Base-by-base conservation (phyloP, 2,329 filamentous ascomycete species). In the Volutella citrinella region DNA sequence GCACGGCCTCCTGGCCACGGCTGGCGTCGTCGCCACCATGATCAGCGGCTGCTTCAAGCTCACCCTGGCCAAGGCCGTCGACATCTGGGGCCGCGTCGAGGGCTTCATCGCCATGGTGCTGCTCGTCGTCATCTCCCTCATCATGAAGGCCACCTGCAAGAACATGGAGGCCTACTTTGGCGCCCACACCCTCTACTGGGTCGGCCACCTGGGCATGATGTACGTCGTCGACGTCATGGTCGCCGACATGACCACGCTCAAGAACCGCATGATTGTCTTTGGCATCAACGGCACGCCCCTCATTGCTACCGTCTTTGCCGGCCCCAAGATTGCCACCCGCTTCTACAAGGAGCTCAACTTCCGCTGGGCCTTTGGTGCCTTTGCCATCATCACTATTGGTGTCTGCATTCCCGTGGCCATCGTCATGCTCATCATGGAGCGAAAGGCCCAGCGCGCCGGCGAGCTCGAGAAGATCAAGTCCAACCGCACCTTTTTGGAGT, bases 1-100 rank as follows among this genome's bases (percentile, higher is more conserved):
- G 30, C 82, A 85, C 52, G 81, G 80, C 10, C 66, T 86, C 20
- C 68, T 85, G n/a, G 76, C 79, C 4, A 82, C 79, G 0, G 74
- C 83, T 26, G 64, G 74, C 31, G 78, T 85, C 17, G 70, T 84
- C 11, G 76, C 82, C 33, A 57, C 56, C 30, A 56, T 67, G 26
- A 53, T 69, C 10, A 57, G 59, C 27, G 64, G 60, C 25, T 58
- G 64, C 13, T 58, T 57, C 32, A 56, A 57, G 22, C 60, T 66
- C 7, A 59, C 60, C 10, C 60, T 72, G 35, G 68, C 69, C 37
- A 74, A 73, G 46, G 51, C 72, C 23, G 65, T 70, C 23, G 69
- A 74, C 40, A 64, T 73, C 23, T 69, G 68, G 50, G 70, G 70
- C 20, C 69, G 70, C 27, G 56, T 63, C 23, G 64, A 72, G 38